Conservation (phyloP, 2,329 filamentous ascomycete species). For the Colletotrichum sp. region DNA sequence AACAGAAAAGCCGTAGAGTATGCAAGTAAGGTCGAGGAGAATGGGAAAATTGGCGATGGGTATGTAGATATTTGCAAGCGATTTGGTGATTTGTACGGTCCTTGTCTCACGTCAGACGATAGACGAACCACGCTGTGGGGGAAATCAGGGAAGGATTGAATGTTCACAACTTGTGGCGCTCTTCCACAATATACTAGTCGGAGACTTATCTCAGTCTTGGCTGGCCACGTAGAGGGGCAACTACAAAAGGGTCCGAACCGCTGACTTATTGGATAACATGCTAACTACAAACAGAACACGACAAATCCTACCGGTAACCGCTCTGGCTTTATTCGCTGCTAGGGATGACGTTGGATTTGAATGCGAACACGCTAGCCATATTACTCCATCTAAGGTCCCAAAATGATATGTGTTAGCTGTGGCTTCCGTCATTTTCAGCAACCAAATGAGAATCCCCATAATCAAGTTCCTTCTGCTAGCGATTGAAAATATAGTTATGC, state of each 20-base stretch:
- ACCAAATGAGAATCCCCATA: not conserved
- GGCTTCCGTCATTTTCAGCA: not conserved
- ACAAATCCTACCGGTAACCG: not conserved
- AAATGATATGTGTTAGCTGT: not conserved
- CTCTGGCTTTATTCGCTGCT: not conserved
- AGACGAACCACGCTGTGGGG: not conserved
- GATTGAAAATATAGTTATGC: not conserved
- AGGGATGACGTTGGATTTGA: not conserved
- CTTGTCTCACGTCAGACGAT: not conserved
- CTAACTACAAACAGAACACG: not conserved
- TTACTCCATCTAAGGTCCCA: not conserved
- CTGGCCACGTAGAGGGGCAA: not conserved
- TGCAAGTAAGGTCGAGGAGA: not conserved
- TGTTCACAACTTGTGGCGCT: not conserved
- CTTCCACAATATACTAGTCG: not conserved
- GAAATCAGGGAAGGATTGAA: not conserved
- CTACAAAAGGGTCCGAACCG: not conserved
- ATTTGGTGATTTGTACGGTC: not conserved
- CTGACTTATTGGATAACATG: not conserved
- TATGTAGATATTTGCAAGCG: not conserved
- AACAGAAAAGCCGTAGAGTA: not conserved
- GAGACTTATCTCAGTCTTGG: not conserved
- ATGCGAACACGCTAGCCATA: not conserved
- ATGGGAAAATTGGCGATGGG: not conserved
- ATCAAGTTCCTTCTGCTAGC: not conserved